Conservation (phyloP, 495 filamentous ascomycete species). For the Elaphomyces granulatus region DNA sequence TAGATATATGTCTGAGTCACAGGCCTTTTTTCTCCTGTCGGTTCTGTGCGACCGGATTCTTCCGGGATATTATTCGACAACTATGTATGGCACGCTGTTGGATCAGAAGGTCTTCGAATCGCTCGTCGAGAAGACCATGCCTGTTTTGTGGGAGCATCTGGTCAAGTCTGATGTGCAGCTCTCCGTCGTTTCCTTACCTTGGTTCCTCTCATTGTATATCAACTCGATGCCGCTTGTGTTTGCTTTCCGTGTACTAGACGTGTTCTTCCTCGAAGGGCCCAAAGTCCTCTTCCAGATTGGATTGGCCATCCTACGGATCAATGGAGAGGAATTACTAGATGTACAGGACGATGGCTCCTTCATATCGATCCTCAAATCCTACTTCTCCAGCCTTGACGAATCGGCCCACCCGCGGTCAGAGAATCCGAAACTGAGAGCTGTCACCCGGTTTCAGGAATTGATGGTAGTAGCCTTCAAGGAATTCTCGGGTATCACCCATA, state of each 20-base stretch:
- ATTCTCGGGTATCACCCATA: conserved; percentile 88
- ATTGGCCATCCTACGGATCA: conserved; percentile 89
- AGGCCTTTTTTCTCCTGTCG: conserved; percentile 91
- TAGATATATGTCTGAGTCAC: conserved; percentile 89
- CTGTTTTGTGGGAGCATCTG: conserved; percentile 93
- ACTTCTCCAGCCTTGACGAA: conserved; percentile 86
- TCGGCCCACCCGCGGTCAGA: conserved; percentile 91
- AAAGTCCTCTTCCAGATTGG: conserved; percentile 97
- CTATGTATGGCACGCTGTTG: conserved; percentile 95
- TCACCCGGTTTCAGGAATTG: conserved; percentile 91
- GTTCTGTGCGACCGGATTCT: conserved; percentile 84
- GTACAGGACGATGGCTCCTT: conserved; percentile 92
- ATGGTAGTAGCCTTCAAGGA: conserved; percentile 99
- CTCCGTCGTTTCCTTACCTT: conserved; percentile 94
- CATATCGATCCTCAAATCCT: conserved; percentile 87
- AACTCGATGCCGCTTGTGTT: conserved; percentile 98
- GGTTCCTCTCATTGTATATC: conserved; percentile 97
- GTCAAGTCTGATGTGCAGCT: conserved; percentile 91
- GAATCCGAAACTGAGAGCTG: conserved; percentile 80
- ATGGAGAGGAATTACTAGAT: conserved; percentile 93
- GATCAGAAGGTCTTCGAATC: conserved; percentile 97
- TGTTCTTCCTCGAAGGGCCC: conserved; percentile 95
- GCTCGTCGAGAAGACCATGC: conserved; percentile 96
- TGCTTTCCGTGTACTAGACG: conserved; percentile 88
- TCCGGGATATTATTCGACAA: conserved; percentile 93